phyloP scores from a whole-genome alignment of 352 stramenopile genomes.

The Blastocystis sp. region DNA sequence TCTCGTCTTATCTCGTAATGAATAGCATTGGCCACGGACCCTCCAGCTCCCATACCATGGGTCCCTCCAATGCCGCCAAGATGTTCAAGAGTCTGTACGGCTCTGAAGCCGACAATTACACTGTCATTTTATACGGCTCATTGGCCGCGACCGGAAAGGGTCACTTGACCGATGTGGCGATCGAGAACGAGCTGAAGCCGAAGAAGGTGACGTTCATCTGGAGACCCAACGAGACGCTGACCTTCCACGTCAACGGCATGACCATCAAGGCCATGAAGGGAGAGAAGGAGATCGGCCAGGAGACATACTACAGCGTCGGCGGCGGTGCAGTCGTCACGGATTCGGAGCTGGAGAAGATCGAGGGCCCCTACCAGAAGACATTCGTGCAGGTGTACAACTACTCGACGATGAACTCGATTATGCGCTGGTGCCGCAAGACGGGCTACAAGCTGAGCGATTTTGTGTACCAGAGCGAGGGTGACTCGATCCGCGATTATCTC shows the following conservation, averaged over 20 bases:
- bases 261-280: slow-evolving; percentile 63
- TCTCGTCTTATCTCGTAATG: background rate
- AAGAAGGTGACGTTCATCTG: slow-evolving; percentile 68
- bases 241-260: slow-evolving; percentile 72
- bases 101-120: slow-evolving; percentile 42
- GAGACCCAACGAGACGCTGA: slow-evolving; percentile 67
- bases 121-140: slow-evolving; percentile 70
- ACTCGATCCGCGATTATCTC: slow-evolving; percentile 70
- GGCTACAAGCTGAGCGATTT: slow-evolving; percentile 65
- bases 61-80: slow-evolving; percentile 71
- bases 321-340: slow-evolving; percentile 71
- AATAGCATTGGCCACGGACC: slow-evolving; percentile 70
- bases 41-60: slow-evolving; percentile 72
- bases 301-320: slow-evolving; percentile 72
- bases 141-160: slow-evolving; percentile 71
- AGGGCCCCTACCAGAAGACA: slow-evolving; percentile 64
- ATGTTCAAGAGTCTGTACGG: slow-evolving; percentile 46
- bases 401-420: slow-evolving; percentile 70
- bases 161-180: slow-evolving; percentile 71
- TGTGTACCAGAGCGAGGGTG: slow-evolving; percentile 68
- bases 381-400: slow-evolving; percentile 67
- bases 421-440: slow-evolving; percentile 55
- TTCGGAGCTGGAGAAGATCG: slow-evolving; percentile 67
- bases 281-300: slow-evolving; percentile 43
- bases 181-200: slow-evolving; percentile 69